Conservation (phyloP, 2,329 filamentous ascomycete species). For the Mollisia scopiformis region DNA sequence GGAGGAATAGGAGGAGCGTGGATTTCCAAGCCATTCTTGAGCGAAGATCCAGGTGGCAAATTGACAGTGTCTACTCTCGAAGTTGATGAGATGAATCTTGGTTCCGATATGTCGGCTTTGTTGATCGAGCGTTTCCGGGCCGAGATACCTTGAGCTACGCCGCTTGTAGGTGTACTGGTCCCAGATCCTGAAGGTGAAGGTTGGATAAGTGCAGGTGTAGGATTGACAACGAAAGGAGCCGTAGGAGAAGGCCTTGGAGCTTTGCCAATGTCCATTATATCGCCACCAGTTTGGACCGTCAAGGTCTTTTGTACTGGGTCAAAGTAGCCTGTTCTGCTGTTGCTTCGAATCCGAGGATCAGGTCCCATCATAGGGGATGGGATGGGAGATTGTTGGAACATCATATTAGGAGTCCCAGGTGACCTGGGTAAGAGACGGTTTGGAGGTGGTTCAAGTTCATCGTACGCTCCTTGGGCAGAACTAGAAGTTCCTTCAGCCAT, state of each 20-base stretch:
- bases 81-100: slow-evolving; percentile 36
- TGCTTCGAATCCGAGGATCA: slow-evolving; percentile 29
- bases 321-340: slow-evolving; percentile 33
- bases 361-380: slow-evolving; percentile 27
- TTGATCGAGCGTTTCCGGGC: slow-evolving; percentile 35
- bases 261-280: slow-evolving; percentile 29
- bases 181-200: slow-evolving; percentile 26
- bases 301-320: slow-evolving; percentile 28
- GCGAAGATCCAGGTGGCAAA: slow-evolving; percentile 33
- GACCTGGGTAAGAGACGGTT: slow-evolving; percentile 27
- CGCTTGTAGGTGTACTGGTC: slow-evolving; percentile 25
- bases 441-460: slow-evolving; percentile 29
- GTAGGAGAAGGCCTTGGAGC: slow-evolving; percentile 36
- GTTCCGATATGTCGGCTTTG: slow-evolving; percentile 38
- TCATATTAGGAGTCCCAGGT: slow-evolving; percentile 22
- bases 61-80: slow-evolving; percentile 36
- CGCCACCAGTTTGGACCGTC: slow-evolving; percentile 21
- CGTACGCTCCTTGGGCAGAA: slow-evolving; percentile 26
- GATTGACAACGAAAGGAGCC: slow-evolving; percentile 34
- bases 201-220: slow-evolving; percentile 32
- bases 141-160: slow-evolving; percentile 12
- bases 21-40: slow-evolving; percentile 30
- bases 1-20: slow-evolving; percentile 37
- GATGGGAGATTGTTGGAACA: slow-evolving; percentile 30
- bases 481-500: slow-evolving; percentile 31